Conservation (phyloP, 1,139 yeast genomes). For the Kluyveromyces marxianus region DNA sequence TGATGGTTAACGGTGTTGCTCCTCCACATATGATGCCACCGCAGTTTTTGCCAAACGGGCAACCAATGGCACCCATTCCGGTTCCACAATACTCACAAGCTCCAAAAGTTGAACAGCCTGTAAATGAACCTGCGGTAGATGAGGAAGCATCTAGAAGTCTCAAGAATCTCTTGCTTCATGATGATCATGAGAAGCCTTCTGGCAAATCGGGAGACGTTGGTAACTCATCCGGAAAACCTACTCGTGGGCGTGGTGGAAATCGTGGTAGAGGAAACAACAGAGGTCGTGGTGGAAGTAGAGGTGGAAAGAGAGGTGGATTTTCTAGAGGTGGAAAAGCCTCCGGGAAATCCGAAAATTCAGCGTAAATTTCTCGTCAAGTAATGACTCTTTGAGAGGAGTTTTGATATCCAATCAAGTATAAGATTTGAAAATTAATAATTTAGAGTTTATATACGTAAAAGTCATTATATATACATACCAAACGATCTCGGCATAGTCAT, state of each 20-base stretch:
- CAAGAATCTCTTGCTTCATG: constrained; percentile 16
- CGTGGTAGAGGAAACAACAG: not conserved
- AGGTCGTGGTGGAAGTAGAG: not conserved
- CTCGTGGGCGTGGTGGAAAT: not conserved
- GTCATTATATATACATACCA: no score
- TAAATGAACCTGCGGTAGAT: not conserved
- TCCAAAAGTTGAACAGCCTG: not conserved
- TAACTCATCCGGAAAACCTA: not conserved
- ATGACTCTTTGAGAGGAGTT: no score
- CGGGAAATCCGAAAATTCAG: not conserved
- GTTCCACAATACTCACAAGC: not conserved
- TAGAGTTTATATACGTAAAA: no score
- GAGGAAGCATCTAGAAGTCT: constrained; percentile 18
- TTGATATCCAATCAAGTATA: no score
- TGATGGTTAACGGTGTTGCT: constrained; percentile 5
- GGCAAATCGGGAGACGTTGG: not conserved
- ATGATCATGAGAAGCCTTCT: constrained; percentile 5
- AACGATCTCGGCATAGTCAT: no score
- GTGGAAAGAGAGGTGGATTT: not conserved
- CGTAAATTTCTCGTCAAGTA: not conserved
- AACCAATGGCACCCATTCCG: constrained; percentile 12
- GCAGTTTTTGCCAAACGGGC: constrained; percentile 11
- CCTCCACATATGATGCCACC: constrained; percentile 18
- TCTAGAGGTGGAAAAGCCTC: not conserved
- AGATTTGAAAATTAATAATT: no score